Conservation (phyloP, 768 basidiomycete species). For the Saitozyma sp. region DNA sequence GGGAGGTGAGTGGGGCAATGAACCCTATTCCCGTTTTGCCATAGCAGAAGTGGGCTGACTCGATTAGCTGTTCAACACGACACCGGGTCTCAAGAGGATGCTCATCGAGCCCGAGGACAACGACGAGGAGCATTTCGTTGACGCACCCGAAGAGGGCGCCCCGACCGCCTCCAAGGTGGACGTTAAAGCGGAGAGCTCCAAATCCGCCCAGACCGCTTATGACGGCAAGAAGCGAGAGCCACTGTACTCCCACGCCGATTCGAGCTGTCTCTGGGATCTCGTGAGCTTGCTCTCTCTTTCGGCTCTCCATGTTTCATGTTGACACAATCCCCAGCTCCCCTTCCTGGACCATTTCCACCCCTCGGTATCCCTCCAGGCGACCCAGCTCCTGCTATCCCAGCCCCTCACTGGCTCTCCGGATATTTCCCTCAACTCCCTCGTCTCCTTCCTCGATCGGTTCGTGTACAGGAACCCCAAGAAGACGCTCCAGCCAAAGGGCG, state of each 20-base stretch:
- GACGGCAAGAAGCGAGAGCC: constrained; percentile 91
- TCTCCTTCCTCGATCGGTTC: constrained; percentile 94
- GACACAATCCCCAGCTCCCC: constrained; percentile 60
- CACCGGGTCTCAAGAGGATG: constrained; percentile 58
- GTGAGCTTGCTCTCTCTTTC: constrained; percentile 57
- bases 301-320: background rate
- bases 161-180: constrained; percentile 4
- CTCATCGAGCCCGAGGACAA: constrained; percentile 55
- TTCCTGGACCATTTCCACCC: constrained; percentile 88
- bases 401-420: constrained; percentile 81
- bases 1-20: constrained; percentile 63
- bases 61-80: constrained; percentile 59
- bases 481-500: constrained; percentile 67
- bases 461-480: constrained; percentile 94
- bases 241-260: constrained; percentile 74
- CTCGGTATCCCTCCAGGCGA: constrained; percentile 78
- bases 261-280: constrained; percentile 84
- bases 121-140: constrained; percentile 51
- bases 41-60: constrained; percentile 7
- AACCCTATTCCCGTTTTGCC: too few species aligned
- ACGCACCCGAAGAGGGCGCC: constrained; percentile 34
- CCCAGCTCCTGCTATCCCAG: constrained; percentile 70
- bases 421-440: constrained; percentile 86
- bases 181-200: constrained; percentile 7
- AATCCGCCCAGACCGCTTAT: constrained; percentile 56